Conservation (phyloP, 768 basidiomycete genomes). For the Pleurotus djamor region DNA sequence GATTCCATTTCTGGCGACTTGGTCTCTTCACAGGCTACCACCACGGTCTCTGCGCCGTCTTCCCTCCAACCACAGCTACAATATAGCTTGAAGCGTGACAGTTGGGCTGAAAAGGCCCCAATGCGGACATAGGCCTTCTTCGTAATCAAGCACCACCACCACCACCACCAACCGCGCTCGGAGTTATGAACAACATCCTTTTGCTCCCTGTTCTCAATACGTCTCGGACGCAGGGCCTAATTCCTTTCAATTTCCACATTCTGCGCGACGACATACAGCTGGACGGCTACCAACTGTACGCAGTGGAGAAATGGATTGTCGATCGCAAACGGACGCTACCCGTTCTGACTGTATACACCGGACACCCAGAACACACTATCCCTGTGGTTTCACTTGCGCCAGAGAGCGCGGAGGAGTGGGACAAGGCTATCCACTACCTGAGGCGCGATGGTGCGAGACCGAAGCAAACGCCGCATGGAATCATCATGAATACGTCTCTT, state of each 20-base stretch:
- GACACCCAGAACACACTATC: slow-evolving; percentile 66
- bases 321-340: slow-evolving; percentile 59
- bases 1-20: too few species aligned
- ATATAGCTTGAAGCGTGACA: too few species aligned
- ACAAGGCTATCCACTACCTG: slow-evolving; percentile 56
- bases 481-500: slow-evolving; percentile 79
- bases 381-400: slow-evolving; percentile 39
- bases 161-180: slow-evolving; percentile 16
- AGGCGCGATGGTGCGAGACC: slow-evolving; percentile 74
- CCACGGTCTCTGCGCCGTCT: too few species aligned
- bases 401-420: slow-evolving; percentile 53
- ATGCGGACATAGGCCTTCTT: too few species aligned
- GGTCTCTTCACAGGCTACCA: too few species aligned
- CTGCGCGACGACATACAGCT: slow-evolving; percentile 47
- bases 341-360: slow-evolving; percentile 75
- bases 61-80: too few species aligned
- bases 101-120: too few species aligned
- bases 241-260: slow-evolving; percentile 45
- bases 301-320: slow-evolving; percentile 85
- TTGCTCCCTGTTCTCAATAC: background rate
- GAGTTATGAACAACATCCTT: slow-evolving; percentile 9
- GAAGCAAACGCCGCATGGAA: slow-evolving; percentile 65
- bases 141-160: background rate
- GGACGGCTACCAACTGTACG: slow-evolving; percentile 76
- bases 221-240: background rate